These are phyloP conservation scores for Entomophthora muscae DNA, from an alignment of 371 early-diverging fungal genomes.

Conservation along the genomic window DNA sequence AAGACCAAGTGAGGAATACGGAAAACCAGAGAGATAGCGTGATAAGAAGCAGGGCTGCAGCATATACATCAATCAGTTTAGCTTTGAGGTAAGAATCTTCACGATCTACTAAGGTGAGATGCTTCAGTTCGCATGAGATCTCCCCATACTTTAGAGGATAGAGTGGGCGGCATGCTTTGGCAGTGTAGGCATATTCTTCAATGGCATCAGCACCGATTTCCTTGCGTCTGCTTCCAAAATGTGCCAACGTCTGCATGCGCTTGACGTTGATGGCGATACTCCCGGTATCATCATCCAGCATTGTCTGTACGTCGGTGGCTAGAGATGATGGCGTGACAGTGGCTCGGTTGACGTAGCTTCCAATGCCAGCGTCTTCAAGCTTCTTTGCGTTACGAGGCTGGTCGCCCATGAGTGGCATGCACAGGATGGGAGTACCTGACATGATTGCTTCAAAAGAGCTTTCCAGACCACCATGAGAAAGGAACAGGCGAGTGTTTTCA, in stretches of 20 bases:
- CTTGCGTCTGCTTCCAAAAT: background rate
- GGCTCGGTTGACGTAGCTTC: background rate
- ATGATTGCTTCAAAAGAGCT: background rate
- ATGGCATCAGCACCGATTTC: background rate
- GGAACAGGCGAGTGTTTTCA: background rate
- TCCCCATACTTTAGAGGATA: no score
- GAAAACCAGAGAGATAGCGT: no score
- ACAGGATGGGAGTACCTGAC: conserved; percentile 6
- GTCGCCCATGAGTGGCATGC: background rate
- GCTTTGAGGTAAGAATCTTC: no score
- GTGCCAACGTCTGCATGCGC: background rate
- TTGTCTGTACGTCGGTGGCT: background rate
- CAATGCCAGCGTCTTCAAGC: background rate
- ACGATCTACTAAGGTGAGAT: no score
- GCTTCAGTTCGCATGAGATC: no score
- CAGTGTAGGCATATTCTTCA: background rate
- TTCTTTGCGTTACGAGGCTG: conserved; percentile 6
- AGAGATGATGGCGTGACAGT: background rate
- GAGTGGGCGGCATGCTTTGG: background rate
- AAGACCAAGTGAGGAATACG: no score
- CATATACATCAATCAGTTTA: no score
- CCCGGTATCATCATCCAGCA: background rate
- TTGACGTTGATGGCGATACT: background rate
- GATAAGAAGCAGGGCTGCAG: no score
- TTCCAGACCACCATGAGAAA: no score